phyloP scores from a whole-genome alignment of 495 filamentous ascomycete genomes.

The Daldinia caldariorum region DNA sequence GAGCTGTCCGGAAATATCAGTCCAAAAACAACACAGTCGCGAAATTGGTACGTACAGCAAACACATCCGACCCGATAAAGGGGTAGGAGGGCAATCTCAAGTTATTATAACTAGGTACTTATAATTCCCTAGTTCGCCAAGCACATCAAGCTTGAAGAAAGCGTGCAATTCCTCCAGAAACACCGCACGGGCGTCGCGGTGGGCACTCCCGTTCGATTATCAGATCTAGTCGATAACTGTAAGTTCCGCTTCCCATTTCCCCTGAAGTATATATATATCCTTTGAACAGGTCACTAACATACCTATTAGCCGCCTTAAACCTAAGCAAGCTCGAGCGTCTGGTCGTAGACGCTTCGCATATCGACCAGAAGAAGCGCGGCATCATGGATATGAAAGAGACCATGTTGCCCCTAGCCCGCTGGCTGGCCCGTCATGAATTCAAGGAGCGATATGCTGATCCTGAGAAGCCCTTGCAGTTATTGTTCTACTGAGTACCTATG shows the following conservation, averaged over 20 bases:
- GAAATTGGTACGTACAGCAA: constrained; percentile 67
- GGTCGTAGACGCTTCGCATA: constrained; percentile 86
- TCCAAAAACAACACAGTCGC: constrained; percentile 78
- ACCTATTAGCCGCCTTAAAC: constrained; percentile 69
- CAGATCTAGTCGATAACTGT: constrained; percentile 84
- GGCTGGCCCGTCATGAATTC: constrained; percentile 73
- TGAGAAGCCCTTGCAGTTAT: constrained; percentile 62
- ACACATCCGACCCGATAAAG: not conserved
- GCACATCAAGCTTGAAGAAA: constrained; percentile 93
- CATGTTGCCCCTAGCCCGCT: constrained; percentile 74
- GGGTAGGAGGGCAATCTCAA: no score
- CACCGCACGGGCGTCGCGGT: constrained; percentile 82
- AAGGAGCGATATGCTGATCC: constrained; percentile 70
- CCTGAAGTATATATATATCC: not conserved
- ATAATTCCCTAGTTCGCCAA: constrained; percentile 98
- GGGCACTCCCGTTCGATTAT: constrained; percentile 84
- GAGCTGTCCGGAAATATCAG: constrained; percentile 79
- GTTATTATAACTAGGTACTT: no score
- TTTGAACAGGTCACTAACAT: constrained; percentile 14
- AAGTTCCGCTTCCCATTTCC: constrained; percentile 35
- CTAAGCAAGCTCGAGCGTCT: constrained; percentile 76
- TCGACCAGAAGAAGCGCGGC: constrained; percentile 90
- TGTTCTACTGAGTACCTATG: constrained; percentile 65
- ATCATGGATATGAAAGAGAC: constrained; percentile 95
- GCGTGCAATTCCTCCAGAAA: constrained; percentile 77